A percentile compares a stretch with the other conserved stretches of the same genome.
Evolutionary conservation across 2,329 filamentous ascomycete genomes (phyloP).

Genomic region (Ophiognomonia clavigignenti-juglandacearum): DNA sequence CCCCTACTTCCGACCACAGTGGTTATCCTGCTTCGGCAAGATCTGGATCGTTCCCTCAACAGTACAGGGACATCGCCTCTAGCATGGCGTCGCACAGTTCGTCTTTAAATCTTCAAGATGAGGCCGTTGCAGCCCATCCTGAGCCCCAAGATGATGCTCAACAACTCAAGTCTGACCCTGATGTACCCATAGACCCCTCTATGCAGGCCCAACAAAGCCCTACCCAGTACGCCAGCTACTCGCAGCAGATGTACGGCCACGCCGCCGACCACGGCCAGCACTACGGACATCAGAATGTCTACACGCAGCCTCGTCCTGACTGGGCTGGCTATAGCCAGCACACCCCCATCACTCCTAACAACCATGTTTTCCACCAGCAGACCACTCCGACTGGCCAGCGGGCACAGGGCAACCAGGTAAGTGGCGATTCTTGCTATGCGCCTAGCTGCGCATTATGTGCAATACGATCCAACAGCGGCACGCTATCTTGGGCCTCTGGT

Average conservation of each 20-base stretch:
- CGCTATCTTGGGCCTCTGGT: not conserved
- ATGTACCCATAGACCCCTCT: constrained; percentile 98
- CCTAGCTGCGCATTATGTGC: not conserved
- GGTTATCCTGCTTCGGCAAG: constrained; percentile 71
- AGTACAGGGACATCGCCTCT: too few relatives aligned
- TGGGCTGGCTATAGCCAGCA: constrained; percentile 63
- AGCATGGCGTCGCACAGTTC: constrained; percentile 98
- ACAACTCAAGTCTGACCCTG: constrained; percentile 87
- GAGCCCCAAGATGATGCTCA: constrained; percentile 56
- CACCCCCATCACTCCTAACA: constrained; percentile 44
- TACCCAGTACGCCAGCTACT: constrained; percentile 39
- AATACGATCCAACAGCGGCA: not conserved
- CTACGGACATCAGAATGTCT: constrained; percentile 62
- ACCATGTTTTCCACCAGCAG: constrained; percentile 48
- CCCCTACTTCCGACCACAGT: constrained; percentile 85
- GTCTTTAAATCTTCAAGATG: constrained; percentile 86
- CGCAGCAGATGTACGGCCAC: constrained; percentile 62
- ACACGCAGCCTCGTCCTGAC: constrained; percentile 63
- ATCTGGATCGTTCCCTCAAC: constrained; percentile 72
- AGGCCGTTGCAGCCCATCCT: constrained; percentile 61
- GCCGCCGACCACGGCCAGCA: constrained; percentile 83
- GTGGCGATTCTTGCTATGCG: constrained; percentile 24
- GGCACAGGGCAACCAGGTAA: constrained; percentile 54
- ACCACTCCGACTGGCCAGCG: constrained; percentile 52
- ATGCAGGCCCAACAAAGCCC: constrained; percentile 92